Evolutionary conservation across 345 rosid species (phyloP), one percentile per base, ranked within the genome.

Genomic region (Dipteronia sinensis): DNA sequence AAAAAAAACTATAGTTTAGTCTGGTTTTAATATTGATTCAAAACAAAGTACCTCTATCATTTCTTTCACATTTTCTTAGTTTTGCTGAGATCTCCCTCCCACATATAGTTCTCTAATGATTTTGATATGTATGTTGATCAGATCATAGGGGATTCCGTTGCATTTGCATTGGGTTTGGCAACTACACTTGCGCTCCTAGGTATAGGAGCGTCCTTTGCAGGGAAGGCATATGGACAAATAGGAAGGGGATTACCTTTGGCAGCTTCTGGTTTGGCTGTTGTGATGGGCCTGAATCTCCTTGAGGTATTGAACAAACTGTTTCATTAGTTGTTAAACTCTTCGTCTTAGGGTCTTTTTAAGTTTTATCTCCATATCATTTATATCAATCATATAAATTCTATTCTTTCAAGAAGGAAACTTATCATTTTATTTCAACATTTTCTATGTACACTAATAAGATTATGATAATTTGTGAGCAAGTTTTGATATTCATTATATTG

Each of bases 261-360:
- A 68, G 98, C 99, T 76, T 93, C 98, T 6, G 93, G 90, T 64
- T 78, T 95, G 82, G 99, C 99, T 79, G 83, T 92, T 82, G 56
- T 95, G 46, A 95, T 95, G 99, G 98, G 98, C 80, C 91, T 95
- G 68, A 95, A 90, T 87, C 97, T 95, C 77, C 98, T 95, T n/a
- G 98, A 95, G 98, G 99, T 95, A 86, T 65, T 62, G 16, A 69
- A 10, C 69, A 44, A 42, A 77, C 74, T 79, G 62, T 20, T 38
- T 8, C 22, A 46, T 61, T 71, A 27, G 49, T 72, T 44, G 17
- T 70, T 63, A 1, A 4, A 67, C 71, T 38, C 31, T 22, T 1
- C 23, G 16, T 13, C 17, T 20, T 53, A 6, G 17, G 56, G 8
- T 7, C 11, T 73, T 44, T n/a, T 31, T 34, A 34, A 34, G 38